A percentile compares a stretch with the other conserved stretches of the same genome.
phyloP scores from a whole-genome alignment of 2,329 filamentous ascomycete genomes.

The Colletotrichum magnum region DNA sequence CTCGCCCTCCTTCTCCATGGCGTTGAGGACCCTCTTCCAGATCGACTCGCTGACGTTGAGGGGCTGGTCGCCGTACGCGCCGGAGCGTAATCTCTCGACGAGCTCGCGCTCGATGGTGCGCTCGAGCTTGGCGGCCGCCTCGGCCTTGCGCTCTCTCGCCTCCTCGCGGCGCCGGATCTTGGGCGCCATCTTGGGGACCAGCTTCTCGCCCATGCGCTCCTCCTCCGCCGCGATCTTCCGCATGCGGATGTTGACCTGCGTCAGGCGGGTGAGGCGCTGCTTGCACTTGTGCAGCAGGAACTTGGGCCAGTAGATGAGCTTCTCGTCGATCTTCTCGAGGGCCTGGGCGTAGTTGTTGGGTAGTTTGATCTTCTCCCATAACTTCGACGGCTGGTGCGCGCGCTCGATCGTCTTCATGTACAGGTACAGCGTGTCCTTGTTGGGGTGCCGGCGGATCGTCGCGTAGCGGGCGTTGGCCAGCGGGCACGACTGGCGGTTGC shows the following conservation, averaged over 20 bases:
- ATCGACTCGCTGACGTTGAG: slow-evolving; percentile 95
- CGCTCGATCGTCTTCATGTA: slow-evolving; percentile 98
- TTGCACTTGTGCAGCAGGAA: slow-evolving; percentile 96
- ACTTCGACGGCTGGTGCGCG: slow-evolving; percentile 87
- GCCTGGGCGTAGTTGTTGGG: slow-evolving; percentile 91
- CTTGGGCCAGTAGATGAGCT: slow-evolving; percentile 94
- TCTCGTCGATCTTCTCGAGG: slow-evolving; percentile 87
- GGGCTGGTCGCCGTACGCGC: slow-evolving; percentile 94
- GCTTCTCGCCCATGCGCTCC: slow-evolving; percentile 86
- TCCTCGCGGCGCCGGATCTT: slow-evolving; percentile 86
- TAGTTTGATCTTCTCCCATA: slow-evolving; percentile 95
- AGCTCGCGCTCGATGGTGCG: slow-evolving; percentile 95
- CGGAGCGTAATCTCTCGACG: slow-evolving; percentile 89
- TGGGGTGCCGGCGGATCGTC: slow-evolving; percentile 87
- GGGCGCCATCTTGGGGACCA: slow-evolving; percentile 90
- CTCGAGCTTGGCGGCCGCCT: slow-evolving; percentile 93
- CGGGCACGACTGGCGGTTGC: slow-evolving; percentile 89
- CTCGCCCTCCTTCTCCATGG: slow-evolving; percentile 89
- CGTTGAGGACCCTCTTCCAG: slow-evolving; percentile 96
- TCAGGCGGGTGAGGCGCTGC: slow-evolving; percentile 91
- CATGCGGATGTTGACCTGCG: slow-evolving; percentile 88
- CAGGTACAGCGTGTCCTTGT: slow-evolving; percentile 86
- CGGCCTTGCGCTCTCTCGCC: slow-evolving; percentile 82
- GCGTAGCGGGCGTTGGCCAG: slow-evolving; percentile 94
- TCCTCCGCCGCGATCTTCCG: slow-evolving; percentile 89